These are phyloP conservation scores for Crithidia expoeki DNA, from an alignment of 208 protist species.

Conservation along the genomic window DNA sequence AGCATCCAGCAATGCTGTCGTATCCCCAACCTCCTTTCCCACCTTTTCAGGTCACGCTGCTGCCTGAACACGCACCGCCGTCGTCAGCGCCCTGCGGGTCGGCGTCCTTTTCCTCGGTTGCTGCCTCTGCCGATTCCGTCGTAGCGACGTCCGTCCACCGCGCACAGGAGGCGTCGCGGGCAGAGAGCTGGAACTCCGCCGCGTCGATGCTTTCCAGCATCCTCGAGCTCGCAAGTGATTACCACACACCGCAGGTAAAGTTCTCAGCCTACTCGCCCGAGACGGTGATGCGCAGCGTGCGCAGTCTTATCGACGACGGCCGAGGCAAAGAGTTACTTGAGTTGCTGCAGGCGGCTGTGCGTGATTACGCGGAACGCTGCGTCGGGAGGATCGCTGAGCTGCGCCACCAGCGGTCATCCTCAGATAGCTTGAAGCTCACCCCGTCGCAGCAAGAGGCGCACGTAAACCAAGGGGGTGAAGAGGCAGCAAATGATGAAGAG, in stretches of 20 bases:
- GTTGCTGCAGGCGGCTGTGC: constrained; percentile 35
- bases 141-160: neutral
- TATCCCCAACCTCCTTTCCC: constrained; percentile 26
- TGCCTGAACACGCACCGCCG: constrained; percentile 19
- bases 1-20: neutral
- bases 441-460: neutral
- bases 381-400: constrained; percentile 20
- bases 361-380: constrained; percentile 26
- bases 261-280: constrained; percentile 60
- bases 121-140: neutral
- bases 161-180: constrained; percentile 3
- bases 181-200: constrained; percentile 19
- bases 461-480: neutral
- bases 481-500: constrained; percentile 13
- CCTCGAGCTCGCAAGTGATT: constrained; percentile 24
- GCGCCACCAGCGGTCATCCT: constrained; percentile 12
- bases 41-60: constrained; percentile 34
- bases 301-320: constrained; percentile 49
- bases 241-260: constrained; percentile 17
- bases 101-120: neutral
- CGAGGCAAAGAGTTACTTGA: constrained; percentile 24
- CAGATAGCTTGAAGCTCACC: neutral
- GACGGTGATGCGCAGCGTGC: constrained; percentile 53
- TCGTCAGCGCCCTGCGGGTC: neutral
- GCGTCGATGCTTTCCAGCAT: constrained; percentile 49